phyloP scores from a whole-genome alignment of 768 basidiomycete genomes.

The Termitomyces sp. region DNA sequence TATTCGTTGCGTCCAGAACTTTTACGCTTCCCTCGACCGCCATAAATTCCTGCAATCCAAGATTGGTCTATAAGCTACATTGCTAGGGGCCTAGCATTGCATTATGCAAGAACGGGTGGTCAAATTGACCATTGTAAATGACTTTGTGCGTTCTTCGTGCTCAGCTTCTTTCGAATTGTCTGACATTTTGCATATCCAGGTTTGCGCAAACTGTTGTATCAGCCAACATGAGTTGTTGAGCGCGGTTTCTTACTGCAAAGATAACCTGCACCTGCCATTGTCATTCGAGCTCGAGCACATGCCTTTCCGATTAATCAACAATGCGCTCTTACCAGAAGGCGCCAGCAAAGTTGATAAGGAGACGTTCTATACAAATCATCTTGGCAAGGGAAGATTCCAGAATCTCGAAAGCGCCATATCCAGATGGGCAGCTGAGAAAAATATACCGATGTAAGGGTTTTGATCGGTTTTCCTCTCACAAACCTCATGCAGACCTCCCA shows the following conservation, averaged over 20 bases:
- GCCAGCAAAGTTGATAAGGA: conserved; percentile 34
- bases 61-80: neutral
- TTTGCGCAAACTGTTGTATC: conserved; percentile 50
- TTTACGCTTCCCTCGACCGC: neutral
- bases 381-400: conserved; percentile 49
- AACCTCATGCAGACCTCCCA: conserved; percentile 21
- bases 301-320: conserved; percentile 45
- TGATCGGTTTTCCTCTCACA: neutral
- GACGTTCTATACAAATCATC: conserved; percentile 39
- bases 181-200: conserved; percentile 24
- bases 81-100: conserved; percentile 7
- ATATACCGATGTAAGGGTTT: conserved; percentile 50
- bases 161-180: conserved; percentile 2
- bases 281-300: conserved; percentile 49
- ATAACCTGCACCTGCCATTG: conserved; percentile 42
- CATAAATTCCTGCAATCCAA: neutral
- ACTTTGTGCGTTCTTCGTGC: conserved; percentile 31
- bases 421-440: conserved; percentile 53
- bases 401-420: conserved; percentile 38
- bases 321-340: conserved; percentile 31
- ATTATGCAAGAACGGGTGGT: conserved; percentile 40
- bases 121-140: conserved; percentile 45
- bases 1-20: neutral
- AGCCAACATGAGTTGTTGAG: conserved; percentile 49
- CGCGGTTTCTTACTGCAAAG: conserved; percentile 46